Percentiles rank a stretch among this genome's conserved stretches.
Conservation (phyloP, 768 basidiomycete species). For the Pleurotus djamor region DNA sequence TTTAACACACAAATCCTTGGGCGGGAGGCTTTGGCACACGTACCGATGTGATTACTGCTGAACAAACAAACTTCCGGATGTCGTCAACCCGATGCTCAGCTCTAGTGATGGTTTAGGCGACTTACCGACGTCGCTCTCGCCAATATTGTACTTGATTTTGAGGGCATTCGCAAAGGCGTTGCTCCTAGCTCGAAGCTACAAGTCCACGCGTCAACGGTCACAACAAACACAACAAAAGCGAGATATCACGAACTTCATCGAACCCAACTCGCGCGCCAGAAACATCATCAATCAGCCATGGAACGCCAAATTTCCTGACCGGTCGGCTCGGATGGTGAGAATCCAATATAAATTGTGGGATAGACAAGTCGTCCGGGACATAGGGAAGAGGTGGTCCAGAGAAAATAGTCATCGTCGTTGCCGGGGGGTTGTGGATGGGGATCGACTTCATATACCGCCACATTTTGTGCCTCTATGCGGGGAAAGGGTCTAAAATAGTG, state of each 20-base stretch:
- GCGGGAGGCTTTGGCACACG: background rate
- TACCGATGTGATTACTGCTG: constrained; percentile 39
- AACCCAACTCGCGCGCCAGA: constrained; percentile 37
- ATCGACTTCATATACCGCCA: background rate
- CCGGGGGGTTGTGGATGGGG: background rate
- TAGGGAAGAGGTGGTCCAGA: constrained; percentile 23
- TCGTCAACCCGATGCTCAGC: background rate
- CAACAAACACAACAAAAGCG: no score
- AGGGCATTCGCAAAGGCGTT: constrained; percentile 32
- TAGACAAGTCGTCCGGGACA: constrained; percentile 49
- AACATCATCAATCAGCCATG: constrained; percentile 51
- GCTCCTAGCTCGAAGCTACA: constrained; percentile 16
- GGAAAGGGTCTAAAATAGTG: background rate
- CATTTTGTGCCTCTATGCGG: background rate
- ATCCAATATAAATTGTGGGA: constrained; percentile 55
- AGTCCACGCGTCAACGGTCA: background rate
- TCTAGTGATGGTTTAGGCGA: background rate
- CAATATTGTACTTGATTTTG: constrained; percentile 20
- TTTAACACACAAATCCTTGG: background rate
- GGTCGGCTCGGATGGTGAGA: constrained; percentile 39
- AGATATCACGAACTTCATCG: constrained; percentile 29
- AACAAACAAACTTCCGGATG: constrained; percentile 31
- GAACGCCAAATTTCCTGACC: constrained; percentile 23
- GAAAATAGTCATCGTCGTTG: constrained; percentile 1
- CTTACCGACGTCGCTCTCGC: constrained; percentile 37